phyloP scores from a whole-genome alignment of 2,329 filamentous ascomycete genomes.

The Didymella segeticola region DNA sequence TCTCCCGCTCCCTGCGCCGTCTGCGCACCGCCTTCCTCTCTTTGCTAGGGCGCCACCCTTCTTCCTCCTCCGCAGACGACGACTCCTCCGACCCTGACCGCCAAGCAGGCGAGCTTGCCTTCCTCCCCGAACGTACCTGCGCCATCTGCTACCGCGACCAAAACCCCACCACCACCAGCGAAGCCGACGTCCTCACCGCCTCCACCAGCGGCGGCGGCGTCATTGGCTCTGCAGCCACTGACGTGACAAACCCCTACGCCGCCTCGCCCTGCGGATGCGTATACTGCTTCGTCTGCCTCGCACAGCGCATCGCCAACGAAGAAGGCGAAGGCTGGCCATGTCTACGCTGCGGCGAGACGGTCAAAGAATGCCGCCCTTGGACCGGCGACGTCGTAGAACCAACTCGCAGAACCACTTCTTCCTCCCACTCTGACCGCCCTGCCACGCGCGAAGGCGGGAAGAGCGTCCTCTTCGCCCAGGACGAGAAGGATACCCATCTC shows the following conservation, averaged over 20 bases:
- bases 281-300: conserved; percentile 97
- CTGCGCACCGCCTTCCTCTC: conserved; percentile 65
- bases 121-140: conserved; percentile 91
- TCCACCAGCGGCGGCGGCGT: conserved; percentile 76
- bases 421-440: not conserved
- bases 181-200: conserved; percentile 66
- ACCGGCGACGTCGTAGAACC: conserved; percentile 81
- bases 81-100: conserved; percentile 53
- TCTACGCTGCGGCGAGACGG: conserved; percentile 81
- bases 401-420: not conserved
- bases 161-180: conserved; percentile 68
- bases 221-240: conserved; percentile 85
- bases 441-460: conserved; percentile 14
- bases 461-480: conserved; percentile 28
- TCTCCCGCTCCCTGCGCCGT: conserved; percentile 85
- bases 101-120: conserved; percentile 76
- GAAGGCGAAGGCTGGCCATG: conserved; percentile 95
- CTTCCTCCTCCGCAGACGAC: conserved; percentile 54
- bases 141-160: conserved; percentile 97
- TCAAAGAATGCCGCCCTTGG: conserved; percentile 91
- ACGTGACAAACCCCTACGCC: conserved; percentile 96
- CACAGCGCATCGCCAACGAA: conserved; percentile 85
- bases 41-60: conserved; percentile 51
- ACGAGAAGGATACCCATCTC: not conserved
- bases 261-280: conserved; percentile 86